phyloP scores from a whole-genome alignment of 805 yeast genomes.

The Grigorovia yakushimaensis region DNA sequence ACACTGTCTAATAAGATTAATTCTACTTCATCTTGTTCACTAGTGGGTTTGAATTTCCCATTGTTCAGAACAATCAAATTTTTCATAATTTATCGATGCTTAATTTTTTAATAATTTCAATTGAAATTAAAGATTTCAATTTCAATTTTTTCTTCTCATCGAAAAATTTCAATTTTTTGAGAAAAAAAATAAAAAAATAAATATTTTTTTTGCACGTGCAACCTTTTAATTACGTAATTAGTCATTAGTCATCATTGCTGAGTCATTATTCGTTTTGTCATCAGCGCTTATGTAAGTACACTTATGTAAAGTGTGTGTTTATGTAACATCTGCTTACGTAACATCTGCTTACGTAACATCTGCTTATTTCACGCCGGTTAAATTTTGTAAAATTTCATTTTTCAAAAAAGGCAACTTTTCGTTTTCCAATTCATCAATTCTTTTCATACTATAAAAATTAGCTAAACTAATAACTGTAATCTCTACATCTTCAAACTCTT shows the following conservation, averaged over 20 bases:
- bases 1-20: slow-evolving; percentile 25
- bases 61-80: slow-evolving; percentile 27
- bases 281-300: too few relatives aligned
- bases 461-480: slow-evolving; percentile 20
- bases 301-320: too few relatives aligned
- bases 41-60: slow-evolving; percentile 22
- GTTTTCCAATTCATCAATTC: slow-evolving; percentile 17
- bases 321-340: too few relatives aligned
- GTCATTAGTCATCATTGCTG: neutral
- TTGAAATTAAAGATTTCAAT: too few relatives aligned
- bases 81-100: slow-evolving; percentile 17
- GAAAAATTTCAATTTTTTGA: neutral
- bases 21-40: slow-evolving; percentile 8
- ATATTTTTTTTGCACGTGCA: neutral
- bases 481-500: slow-evolving; percentile 8
- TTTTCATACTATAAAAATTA: slow-evolving; percentile 18
- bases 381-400: slow-evolving; percentile 5
- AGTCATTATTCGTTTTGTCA: too few relatives aligned
- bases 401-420: slow-evolving; percentile 17
- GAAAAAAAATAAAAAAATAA: too few relatives aligned
- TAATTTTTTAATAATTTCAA: too few relatives aligned
- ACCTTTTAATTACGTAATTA: neutral
- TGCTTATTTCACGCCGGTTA: neutral
- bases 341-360: neutral
- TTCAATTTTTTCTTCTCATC: neutral